A percentile compares a stretch with the other conserved stretches of the same genome.
Conservation (phyloP, 2,329 filamentous ascomycete genomes). For the Sclerotinia sclerotiorum region DNA sequence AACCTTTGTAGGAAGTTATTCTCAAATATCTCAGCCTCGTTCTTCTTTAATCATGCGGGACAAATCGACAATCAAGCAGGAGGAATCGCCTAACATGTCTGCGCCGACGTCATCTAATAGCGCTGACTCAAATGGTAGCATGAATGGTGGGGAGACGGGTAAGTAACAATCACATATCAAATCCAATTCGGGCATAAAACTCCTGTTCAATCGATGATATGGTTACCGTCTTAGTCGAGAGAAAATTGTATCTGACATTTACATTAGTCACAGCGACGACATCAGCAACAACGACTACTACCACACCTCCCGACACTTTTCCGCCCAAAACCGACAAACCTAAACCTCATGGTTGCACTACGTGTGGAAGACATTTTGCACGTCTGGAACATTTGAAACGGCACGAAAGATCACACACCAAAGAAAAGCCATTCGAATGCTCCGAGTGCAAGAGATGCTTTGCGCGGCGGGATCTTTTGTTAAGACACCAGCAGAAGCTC, state of each 20-base stretch:
- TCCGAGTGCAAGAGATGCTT: slow-evolving; percentile 94
- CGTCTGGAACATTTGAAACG: slow-evolving; percentile 94
- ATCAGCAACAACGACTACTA: slow-evolving; percentile 23
- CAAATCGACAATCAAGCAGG: slow-evolving; percentile 34
- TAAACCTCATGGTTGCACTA: slow-evolving; percentile 87
- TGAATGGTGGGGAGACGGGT: slow-evolving; percentile 38
- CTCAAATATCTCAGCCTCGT: slow-evolving; percentile 27
- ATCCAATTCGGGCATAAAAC: neutral
- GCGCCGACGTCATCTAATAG: slow-evolving; percentile 37
- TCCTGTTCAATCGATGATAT: neutral
- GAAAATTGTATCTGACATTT: neutral
- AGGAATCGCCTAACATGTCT: slow-evolving; percentile 37
- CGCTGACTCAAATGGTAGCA: slow-evolving; percentile 33
- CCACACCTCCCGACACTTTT: slow-evolving; percentile 43
- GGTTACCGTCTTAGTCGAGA: neutral
- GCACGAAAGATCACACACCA: slow-evolving; percentile 96
- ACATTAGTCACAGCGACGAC: slow-evolving; percentile 22
- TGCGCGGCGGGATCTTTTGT: slow-evolving; percentile 83
- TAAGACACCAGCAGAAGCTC: slow-evolving; percentile 97
- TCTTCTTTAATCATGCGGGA: slow-evolving; percentile 33
- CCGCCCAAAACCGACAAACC: slow-evolving; percentile 97
- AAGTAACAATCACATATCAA: slow-evolving; percentile 25
- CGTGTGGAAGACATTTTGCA: slow-evolving; percentile 89
- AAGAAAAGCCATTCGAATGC: slow-evolving; percentile 96
- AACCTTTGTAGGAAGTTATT: slow-evolving; percentile 28